These are phyloP conservation scores for Hypoxylon crocopeplum DNA, from an alignment of 495 filamentous ascomycete species.

Conservation along the genomic window DNA sequence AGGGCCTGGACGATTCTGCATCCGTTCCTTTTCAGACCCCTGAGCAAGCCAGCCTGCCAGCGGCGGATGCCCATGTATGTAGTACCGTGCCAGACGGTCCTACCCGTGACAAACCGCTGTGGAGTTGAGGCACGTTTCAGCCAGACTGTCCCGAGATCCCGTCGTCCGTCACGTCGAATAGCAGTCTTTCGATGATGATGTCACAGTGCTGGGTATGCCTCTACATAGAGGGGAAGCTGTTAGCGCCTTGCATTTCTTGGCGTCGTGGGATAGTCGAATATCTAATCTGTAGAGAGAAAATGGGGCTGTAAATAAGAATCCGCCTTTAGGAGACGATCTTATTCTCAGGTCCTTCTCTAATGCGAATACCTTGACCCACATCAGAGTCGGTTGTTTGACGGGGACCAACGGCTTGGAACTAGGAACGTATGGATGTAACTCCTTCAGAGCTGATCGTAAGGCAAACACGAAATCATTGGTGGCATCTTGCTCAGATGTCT, in stretches of 20 bases:
- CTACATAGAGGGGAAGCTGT: constrained; percentile 24
- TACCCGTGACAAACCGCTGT: constrained; percentile 34
- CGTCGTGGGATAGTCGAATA: constrained; percentile 21
- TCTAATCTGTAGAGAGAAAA: constrained; percentile 1
- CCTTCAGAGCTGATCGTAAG: constrained; percentile 8
- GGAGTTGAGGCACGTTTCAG: constrained; percentile 17
- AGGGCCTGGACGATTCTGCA: constrained; percentile 9
- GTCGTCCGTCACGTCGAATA: constrained; percentile 13
- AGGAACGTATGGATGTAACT: constrained; percentile 1
- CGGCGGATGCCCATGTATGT: background rate
- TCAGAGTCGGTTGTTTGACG: background rate
- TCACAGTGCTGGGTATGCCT: constrained; percentile 18
- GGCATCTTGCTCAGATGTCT: constrained; percentile 3
- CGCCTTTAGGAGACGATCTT: background rate
- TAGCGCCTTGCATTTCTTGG: constrained; percentile 24
- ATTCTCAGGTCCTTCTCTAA: background rate
- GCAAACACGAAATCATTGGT: constrained; percentile 4
- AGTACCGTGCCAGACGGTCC: constrained; percentile 20
- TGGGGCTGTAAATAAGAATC: background rate
- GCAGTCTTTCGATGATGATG: constrained; percentile 36
- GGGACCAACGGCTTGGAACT: constrained; percentile 5
- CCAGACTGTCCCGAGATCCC: constrained; percentile 20
- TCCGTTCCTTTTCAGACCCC: constrained; percentile 14
- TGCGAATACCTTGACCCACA: background rate
- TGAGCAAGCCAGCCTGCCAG: background rate